Conservation (phyloP, 768 basidiomycete genomes). For the Mycena haematopus region DNA sequence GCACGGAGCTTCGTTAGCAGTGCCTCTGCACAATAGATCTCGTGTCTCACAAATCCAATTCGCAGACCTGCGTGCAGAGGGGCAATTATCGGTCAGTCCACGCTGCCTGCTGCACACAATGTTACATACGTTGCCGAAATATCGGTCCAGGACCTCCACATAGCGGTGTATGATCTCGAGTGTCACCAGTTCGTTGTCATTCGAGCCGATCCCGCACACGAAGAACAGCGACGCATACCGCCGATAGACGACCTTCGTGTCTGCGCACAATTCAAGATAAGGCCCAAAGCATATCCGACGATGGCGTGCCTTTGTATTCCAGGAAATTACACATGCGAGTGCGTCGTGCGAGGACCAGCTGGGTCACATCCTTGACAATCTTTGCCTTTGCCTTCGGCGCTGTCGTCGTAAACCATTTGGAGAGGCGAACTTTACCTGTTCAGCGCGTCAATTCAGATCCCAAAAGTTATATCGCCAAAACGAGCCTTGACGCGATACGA, state of each 20-base stretch:
- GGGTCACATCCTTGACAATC: conserved; percentile 90
- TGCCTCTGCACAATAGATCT: conserved; percentile 4
- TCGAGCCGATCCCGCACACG: conserved; percentile 72
- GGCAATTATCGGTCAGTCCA: not conserved
- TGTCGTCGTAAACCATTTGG: conserved; percentile 88
- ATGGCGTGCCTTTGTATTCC: conserved; percentile 77
- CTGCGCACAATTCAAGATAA: conserved; percentile 8
- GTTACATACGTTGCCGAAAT: conserved; percentile 71
- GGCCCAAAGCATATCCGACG: conserved; percentile 31
- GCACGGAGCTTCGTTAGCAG: conserved; percentile 15
- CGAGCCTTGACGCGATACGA: conserved; percentile 68
- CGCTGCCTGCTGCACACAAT: conserved; percentile 28
- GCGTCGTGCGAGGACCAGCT: conserved; percentile 80
- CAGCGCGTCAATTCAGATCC: conserved; percentile 8
- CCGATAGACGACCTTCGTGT: conserved; percentile 76
- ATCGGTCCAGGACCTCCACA: conserved; percentile 79
- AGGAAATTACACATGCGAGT: conserved; percentile 89
- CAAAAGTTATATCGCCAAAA: conserved; percentile 1
- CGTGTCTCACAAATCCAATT: conserved; percentile 75
- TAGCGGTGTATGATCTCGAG: conserved; percentile 86
- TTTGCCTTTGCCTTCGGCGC: conserved; percentile 76
- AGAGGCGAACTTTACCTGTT: conserved; percentile 78
- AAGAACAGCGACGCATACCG: conserved; percentile 89
- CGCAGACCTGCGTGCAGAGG: conserved; percentile 57
- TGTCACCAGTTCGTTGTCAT: conserved; percentile 83